Base-by-base conservation (phyloP, 768 basidiomycete genomes). In the Russula abietina region DNA sequence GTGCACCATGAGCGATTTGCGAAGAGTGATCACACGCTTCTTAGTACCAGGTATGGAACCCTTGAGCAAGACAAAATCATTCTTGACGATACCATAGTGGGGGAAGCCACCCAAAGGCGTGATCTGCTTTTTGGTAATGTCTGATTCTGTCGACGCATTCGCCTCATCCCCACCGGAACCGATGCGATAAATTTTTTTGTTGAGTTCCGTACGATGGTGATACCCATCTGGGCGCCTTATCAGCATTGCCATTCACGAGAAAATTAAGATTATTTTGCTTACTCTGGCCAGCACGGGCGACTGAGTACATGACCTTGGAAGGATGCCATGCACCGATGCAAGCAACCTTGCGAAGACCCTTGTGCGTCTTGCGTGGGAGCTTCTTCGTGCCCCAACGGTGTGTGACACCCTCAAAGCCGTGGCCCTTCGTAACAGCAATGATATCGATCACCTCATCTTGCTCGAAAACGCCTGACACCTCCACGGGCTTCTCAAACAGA, bases 241-340 rank as follows among this genome's bases (percentile, higher is more conserved):
- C 30, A 28, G 52, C 49, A 11, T 63, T n/a, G 49, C 54, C 14
- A 19, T 17, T 22, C 28, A 30, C 53, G 38, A 50, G 2, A 49
- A 24, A 24, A 36, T 14, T 52, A 55, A 39, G 36, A 56, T 28
- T 22, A 6, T 57, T 62, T 72, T 62, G 81, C 92, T 70, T 76
- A 93, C 90, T 91, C 89, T 98, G 96, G 91, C 97, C 97, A 70
- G 97, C 95, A 83, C 97, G 95, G 65, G 95, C 97, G 71, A 99
- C 97, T n/a, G 94, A 95, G 87, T 93, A 98, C 96, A 98, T 98
- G 85, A 99, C 97, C 80, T 96, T 97, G 71, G 88, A 89, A 75
- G 93, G 94, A 83, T 96, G 93, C 93, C 93, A 96, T 74, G 93
- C 94, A 78, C 93, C 93, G 69, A 95, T 94, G 83, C 93, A 96